phyloP scores from a whole-genome alignment of 2,329 filamentous ascomycete genomes.

The Clonostachys byssicola region DNA sequence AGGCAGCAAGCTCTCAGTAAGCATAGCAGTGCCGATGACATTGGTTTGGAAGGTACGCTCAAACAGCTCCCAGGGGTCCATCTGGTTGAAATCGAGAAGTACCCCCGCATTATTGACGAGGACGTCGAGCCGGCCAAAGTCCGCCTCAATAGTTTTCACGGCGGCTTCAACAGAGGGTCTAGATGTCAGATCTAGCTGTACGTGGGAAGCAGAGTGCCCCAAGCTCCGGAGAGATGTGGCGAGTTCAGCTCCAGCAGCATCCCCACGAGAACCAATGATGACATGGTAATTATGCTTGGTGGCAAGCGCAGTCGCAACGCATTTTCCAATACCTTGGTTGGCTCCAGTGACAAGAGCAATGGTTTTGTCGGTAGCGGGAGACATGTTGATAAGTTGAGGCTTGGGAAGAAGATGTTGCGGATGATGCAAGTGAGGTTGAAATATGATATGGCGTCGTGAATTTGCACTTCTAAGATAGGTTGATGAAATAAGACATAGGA shows the following conservation, averaged over 20 bases:
- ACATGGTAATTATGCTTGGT: constrained; percentile 30
- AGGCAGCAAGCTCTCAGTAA: constrained; percentile 20
- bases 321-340: constrained; percentile 42
- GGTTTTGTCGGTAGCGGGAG: neutral
- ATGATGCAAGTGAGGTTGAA: too few species aligned
- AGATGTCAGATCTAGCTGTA: constrained; percentile 54
- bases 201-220: constrained; percentile 1
- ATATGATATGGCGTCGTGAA: too few species aligned
- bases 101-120: constrained; percentile 58
- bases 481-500: too few species aligned
- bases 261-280: constrained; percentile 25
- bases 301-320: constrained; percentile 24
- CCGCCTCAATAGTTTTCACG: constrained; percentile 42
- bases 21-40: constrained; percentile 16
- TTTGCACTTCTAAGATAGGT: too few species aligned
- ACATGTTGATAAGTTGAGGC: neutral
- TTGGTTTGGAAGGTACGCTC: constrained; percentile 41
- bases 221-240: constrained; percentile 11
- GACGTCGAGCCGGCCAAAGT: constrained; percentile 48
- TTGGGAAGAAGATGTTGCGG: too few species aligned
- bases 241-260: constrained; percentile 12
- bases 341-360: constrained; percentile 17
- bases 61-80: constrained; percentile 42
- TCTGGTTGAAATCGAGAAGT: neutral
- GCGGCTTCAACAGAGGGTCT: constrained; percentile 53